Evolutionary conservation across 2,329 filamentous ascomycete species (phyloP).

Genomic region (Alternaria sp.): DNA sequence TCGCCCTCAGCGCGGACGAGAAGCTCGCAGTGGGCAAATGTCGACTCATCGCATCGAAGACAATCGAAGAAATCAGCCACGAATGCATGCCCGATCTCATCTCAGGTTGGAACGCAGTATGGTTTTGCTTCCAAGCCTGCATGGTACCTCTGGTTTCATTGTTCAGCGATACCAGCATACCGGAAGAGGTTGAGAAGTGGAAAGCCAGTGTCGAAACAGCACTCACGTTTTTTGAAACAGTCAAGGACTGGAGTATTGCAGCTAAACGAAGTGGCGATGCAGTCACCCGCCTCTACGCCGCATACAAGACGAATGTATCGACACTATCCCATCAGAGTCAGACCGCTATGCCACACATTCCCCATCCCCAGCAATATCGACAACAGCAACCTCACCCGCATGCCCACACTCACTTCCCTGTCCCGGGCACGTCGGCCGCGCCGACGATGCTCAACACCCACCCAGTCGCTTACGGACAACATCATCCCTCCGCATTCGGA

Average conservation of each 20-base stretch:
- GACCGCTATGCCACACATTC: conserved; percentile 24
- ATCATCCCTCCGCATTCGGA: conserved; percentile 3
- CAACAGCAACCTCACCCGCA: conserved; percentile 13
- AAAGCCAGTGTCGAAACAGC: conserved; percentile 52
- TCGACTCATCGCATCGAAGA: conserved; percentile 72
- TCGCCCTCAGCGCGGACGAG: conserved; percentile 67
- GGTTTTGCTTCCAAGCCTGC: conserved; percentile 82
- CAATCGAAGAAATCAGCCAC: conserved; percentile 75
- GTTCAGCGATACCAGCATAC: conserved; percentile 68
- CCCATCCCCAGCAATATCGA: conserved; percentile 18
- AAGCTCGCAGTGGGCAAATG: conserved; percentile 74
- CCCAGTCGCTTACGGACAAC: conserved; percentile 10
- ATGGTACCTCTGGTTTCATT: conserved; percentile 81
- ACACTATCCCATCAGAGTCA: conserved; percentile 22
- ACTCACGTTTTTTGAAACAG: conserved; percentile 55
- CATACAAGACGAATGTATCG: conserved; percentile 45
- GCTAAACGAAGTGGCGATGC: conserved; percentile 56
- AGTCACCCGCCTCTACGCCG: conserved; percentile 54
- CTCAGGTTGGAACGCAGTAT: conserved; percentile 82
- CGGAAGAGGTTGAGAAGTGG: conserved; percentile 55
- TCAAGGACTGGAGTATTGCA: conserved; percentile 56
- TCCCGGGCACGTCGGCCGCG: conserved; percentile 19
- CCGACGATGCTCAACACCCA: conserved; percentile 28
- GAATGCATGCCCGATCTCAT: conserved; percentile 79
- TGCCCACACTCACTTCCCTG: conserved; percentile 25